Base-by-base conservation (phyloP, 2,329 filamentous ascomycete genomes). In the Lachnellula cervina region DNA sequence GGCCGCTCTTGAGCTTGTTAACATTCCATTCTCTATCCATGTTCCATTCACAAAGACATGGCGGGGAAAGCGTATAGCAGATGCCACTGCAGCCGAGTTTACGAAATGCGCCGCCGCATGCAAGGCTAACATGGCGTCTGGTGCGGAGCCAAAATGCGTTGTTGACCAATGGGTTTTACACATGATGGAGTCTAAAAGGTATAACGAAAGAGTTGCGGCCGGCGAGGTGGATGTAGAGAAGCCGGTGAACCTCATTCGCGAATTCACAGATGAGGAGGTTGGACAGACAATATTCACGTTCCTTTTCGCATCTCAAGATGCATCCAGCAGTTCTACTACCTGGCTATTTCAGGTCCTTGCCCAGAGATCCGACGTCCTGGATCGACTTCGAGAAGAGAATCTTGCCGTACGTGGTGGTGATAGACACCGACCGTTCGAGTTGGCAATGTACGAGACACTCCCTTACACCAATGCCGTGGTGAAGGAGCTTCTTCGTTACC, bases 1-100 rank as follows among this genome's bases (percentile, higher is more conserved):
- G 4, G 88, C 84, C 21, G 88, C 89, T 0, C 79, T 92, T 44
- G 88, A 92, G 70, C 79, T 92, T 21, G 88, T 92, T 74, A 91
- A 91, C 72, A 83, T 91, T 65, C 88, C 88, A 3, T 55, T 77
- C 0, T 76, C 74, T 0, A 82, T 91, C 66, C 89, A 90, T 64
- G 71, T 92, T 14, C 88, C 88, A 0, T 89, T 80, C 72, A 89
- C 86, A 53, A 89, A 89, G 74, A 80, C 81, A 3, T 92, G 88
- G 87, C 82, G 83, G 54, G 88, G 88, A 46, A 90, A 90, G 73
- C 87, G 88, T 65, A 82, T 81, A 5, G 83, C 88, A 32, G 85
- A 90, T 64, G 84, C 84, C 71, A 86, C 90, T 1, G 74, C 88
- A 21, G 78, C 76, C 14, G 87, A 89, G 64, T 92, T 92, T 64